phyloP scores from a whole-genome alignment of 2,329 filamentous ascomycete genomes.

The Ophiostoma quercus region DNA sequence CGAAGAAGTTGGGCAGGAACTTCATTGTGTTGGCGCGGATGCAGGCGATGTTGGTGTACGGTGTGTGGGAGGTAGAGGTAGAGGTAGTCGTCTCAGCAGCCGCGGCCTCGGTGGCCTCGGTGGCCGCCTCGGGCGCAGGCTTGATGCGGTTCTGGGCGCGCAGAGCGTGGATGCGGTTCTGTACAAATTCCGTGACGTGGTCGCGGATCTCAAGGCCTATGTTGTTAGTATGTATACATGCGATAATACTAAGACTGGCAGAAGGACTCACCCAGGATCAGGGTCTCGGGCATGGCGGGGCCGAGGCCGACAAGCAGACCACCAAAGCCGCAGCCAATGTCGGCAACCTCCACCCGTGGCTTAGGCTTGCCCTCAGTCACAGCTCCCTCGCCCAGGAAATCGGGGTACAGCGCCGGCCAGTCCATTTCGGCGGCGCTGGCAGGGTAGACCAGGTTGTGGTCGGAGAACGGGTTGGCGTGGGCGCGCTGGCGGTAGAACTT shows the following conservation, averaged over 20 bases:
- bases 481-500: conserved; percentile 94
- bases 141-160: conserved; percentile 54
- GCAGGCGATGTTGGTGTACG: conserved; percentile 82
- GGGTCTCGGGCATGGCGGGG: conserved; percentile 70
- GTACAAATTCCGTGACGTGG: conserved; percentile 85
- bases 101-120: conserved; percentile 27
- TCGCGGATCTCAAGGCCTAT: conserved; percentile 85
- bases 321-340: conserved; percentile 96
- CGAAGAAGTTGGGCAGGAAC: conserved; percentile 97
- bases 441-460: conserved; percentile 83
- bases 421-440: conserved; percentile 77
- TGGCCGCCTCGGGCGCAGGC: background rate
- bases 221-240: background rate
- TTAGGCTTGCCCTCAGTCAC: background rate
- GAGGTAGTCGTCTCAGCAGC: background rate
- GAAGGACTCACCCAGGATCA: conserved; percentile 64
- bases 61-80: conserved; percentile 19
- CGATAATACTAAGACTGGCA: too few species aligned
- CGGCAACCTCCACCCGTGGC: conserved; percentile 72
- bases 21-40: conserved; percentile 97
- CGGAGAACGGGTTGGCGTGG: conserved; percentile 96
- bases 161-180: conserved; percentile 78
- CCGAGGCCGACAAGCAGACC: conserved; percentile 82
- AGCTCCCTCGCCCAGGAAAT: conserved; percentile 47
- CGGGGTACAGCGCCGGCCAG: conserved; percentile 80